These are phyloP conservation scores for Leccinum subtestaceum DNA, from an alignment of 768 basidiomycete species.

Conservation along the genomic window DNA sequence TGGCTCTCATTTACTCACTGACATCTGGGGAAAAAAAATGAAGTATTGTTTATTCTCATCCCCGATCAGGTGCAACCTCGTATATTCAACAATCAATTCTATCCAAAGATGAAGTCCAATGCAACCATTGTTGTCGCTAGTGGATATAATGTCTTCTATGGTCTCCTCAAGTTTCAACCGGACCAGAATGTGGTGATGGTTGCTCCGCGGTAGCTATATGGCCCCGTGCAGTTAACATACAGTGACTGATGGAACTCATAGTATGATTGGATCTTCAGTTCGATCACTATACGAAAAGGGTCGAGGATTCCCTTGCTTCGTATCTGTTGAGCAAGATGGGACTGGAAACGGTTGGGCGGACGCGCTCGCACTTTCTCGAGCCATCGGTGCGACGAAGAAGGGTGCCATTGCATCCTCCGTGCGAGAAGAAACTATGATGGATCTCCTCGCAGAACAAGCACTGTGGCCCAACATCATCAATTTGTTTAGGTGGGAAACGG, in stretches of 20 bases:
- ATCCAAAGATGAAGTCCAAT: conserved; percentile 45
- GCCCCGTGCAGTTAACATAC: background rate
- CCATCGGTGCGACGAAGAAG: conserved; percentile 59
- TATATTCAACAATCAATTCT: conserved; percentile 56
- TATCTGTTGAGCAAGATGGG: conserved; percentile 63
- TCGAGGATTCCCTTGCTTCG: conserved; percentile 62
- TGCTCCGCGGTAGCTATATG: conserved; percentile 45
- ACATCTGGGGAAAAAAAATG: background rate
- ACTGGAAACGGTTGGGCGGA: conserved; percentile 43
- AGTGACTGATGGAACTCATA: conserved; percentile 18
- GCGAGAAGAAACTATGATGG: conserved; percentile 63
- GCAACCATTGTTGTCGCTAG: conserved; percentile 58
- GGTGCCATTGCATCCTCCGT: conserved; percentile 64
- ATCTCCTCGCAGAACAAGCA: conserved; percentile 63
- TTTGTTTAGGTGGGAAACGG: conserved; percentile 47
- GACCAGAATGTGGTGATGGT: conserved; percentile 65
- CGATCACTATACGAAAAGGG: conserved; percentile 58
- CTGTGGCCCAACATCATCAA: conserved; percentile 67
- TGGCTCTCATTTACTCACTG: background rate
- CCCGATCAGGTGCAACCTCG: conserved; percentile 64
- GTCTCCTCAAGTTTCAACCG: conserved; percentile 50
- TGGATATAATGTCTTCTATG: conserved; percentile 65
- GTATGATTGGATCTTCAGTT: conserved; percentile 68
- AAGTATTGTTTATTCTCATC: conserved; percentile 59
- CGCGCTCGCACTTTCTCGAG: conserved; percentile 54